Conservation (phyloP, 495 filamentous ascomycete species). For the Chaetomidium leptoderma region DNA sequence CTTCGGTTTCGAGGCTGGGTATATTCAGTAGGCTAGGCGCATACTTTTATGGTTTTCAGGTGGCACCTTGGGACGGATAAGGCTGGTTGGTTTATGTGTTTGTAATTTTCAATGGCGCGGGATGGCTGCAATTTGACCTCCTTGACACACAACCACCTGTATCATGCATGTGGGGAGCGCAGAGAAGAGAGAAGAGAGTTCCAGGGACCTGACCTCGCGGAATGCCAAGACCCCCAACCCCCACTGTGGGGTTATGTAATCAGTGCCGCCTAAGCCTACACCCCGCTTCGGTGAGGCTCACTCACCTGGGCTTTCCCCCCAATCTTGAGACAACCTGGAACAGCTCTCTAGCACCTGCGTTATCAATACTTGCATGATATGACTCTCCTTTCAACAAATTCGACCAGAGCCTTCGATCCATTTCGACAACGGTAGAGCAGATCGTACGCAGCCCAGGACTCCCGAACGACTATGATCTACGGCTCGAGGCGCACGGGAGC, state of each 20-base stretch:
- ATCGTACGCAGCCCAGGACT: not conserved
- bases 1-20: not conserved
- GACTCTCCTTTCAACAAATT: no score
- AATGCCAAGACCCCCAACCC: not conserved
- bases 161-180: no score
- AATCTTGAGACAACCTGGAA: not conserved
- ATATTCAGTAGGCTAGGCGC: no score
- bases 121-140: not conserved
- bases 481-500: not conserved
- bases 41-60: not conserved
- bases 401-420: no score
- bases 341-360: not conserved
- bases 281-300: conserved; percentile 19
- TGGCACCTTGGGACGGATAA: not conserved
- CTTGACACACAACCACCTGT: not conserved
- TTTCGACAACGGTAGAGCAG: no score
- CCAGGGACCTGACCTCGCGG: not conserved
- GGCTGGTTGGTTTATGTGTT: not conserved
- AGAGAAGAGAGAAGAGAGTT: no score
- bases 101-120: not conserved
- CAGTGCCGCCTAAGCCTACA: not conserved
- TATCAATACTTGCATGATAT: not conserved
- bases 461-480: conserved; percentile 2
- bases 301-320: not conserved
- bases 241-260: conserved; percentile 12